Evolutionary conservation across 495 filamentous ascomycete species (phyloP).

Genomic region (Mycothermus thermophilus): DNA sequence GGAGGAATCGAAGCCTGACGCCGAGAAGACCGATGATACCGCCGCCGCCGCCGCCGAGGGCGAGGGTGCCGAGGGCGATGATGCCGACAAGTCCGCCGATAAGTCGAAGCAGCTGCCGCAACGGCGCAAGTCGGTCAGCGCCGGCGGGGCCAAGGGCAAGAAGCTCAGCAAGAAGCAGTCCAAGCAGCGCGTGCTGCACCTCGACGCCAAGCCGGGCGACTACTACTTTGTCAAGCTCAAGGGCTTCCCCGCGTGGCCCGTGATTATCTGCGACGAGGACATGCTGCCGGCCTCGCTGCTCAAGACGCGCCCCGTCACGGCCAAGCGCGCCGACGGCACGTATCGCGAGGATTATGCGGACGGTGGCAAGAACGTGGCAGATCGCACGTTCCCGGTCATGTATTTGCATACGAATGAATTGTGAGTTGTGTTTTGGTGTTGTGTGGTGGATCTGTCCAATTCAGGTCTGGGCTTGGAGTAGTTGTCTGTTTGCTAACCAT

Average conservation of each 20-base stretch:
- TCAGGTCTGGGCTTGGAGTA: neutral
- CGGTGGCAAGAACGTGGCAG: slow-evolving; percentile 64
- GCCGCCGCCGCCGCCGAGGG: slow-evolving; percentile 14
- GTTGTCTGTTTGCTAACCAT: neutral
- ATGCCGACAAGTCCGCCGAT: slow-evolving; percentile 13
- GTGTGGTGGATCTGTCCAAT: neutral
- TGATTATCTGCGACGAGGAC: slow-evolving; percentile 79
- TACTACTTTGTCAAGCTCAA: slow-evolving; percentile 78
- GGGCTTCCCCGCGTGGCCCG: slow-evolving; percentile 82
- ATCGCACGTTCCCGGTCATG: slow-evolving; percentile 86
- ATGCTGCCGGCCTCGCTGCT: slow-evolving; percentile 68
- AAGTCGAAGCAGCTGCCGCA: slow-evolving; percentile 36
- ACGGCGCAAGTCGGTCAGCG: slow-evolving; percentile 55
- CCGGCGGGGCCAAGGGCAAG: slow-evolving; percentile 57
- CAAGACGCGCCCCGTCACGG: slow-evolving; percentile 63
- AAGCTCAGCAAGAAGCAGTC: slow-evolving; percentile 78
- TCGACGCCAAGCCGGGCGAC: slow-evolving; percentile 71
- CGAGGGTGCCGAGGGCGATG: slow-evolving; percentile 10
- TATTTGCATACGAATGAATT: slow-evolving; percentile 90
- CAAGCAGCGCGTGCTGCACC: slow-evolving; percentile 50
- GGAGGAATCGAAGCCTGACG: slow-evolving; percentile 19
- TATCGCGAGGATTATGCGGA: slow-evolving; percentile 74
- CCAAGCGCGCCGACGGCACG: slow-evolving; percentile 61
- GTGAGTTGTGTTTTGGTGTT: slow-evolving; percentile 41
- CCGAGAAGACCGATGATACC: slow-evolving; percentile 23